Conservation (phyloP, 2,329 filamentous ascomycete genomes). For the Exophiala mesophila region DNA sequence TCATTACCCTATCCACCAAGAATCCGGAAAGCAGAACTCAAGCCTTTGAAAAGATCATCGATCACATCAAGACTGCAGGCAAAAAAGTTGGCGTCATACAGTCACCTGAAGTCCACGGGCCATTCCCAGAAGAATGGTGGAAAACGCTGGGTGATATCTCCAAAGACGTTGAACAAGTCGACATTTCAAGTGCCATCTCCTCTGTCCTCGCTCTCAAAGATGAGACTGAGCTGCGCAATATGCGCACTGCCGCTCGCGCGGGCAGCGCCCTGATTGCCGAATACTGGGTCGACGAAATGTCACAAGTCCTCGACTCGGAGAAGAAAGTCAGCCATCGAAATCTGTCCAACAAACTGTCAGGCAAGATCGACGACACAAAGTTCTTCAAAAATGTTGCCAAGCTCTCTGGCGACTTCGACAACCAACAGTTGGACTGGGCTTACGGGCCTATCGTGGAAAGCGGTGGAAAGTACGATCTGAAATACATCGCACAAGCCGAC, state of each 20-base stretch:
- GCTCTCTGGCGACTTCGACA: constrained; percentile 80
- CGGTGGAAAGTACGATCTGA: constrained; percentile 89
- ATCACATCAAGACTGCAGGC: constrained; percentile 80
- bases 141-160: constrained; percentile 69
- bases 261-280: constrained; percentile 92
- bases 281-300: constrained; percentile 98
- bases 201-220: constrained; percentile 89
- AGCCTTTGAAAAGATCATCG: constrained; percentile 76
- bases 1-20: constrained; percentile 78
- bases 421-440: constrained; percentile 87
- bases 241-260: constrained; percentile 89
- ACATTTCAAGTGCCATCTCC: constrained; percentile 77
- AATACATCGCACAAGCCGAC: constrained; percentile 70
- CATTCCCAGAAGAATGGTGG: constrained; percentile 96
- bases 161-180: constrained; percentile 83
- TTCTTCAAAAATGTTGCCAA: constrained; percentile 85
- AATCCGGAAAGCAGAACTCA: constrained; percentile 88
- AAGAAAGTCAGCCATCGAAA: constrained; percentile 92
- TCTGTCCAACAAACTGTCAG: constrained; percentile 79
- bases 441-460: constrained; percentile 88
- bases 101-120: constrained; percentile 79
- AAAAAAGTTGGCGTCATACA: constrained; percentile 84
- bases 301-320: constrained; percentile 87
- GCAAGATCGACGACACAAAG: constrained; percentile 86
- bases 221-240: constrained; percentile 86